Percentiles rank a stretch among this genome's conserved stretches.
These are phyloP conservation scores for Tolypocladium capitatum DNA, from an alignment of 2,329 filamentous ascomycete genomes.

Conservation along the genomic window DNA sequence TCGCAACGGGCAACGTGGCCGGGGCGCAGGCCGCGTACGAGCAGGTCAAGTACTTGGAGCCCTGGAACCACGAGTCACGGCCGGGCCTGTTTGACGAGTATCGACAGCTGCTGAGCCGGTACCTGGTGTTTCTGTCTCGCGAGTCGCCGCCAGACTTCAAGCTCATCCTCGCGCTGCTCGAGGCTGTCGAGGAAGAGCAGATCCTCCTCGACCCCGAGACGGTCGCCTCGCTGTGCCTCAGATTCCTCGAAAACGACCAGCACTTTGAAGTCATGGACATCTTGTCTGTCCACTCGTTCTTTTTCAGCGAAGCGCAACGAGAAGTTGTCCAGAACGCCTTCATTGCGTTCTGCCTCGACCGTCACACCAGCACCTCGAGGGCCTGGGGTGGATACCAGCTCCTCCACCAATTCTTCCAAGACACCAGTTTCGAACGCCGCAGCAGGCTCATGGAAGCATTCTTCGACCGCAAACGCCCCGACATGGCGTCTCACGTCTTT, in stretches of 20 bases:
- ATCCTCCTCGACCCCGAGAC: conserved; percentile 61
- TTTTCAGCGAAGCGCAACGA: conserved; percentile 59
- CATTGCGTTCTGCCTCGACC: conserved; percentile 53
- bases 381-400: conserved; percentile 54
- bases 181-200: conserved; percentile 57
- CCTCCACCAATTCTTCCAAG: conserved; percentile 50
- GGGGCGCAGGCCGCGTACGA: conserved; percentile 57
- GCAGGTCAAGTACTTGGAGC: conserved; percentile 16
- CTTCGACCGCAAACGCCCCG: conserved; percentile 61
- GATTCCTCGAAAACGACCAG: conserved; percentile 65
- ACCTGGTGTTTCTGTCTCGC: conserved; percentile 55
- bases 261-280: conserved; percentile 69
- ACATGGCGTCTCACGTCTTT: conserved; percentile 80
- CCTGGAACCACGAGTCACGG: conserved; percentile 26
- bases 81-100: conserved; percentile 38
- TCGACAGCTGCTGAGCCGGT: conserved; percentile 52
- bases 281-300: conserved; percentile 59
- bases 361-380: conserved; percentile 45
- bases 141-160: conserved; percentile 51
- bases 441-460: conserved; percentile 69
- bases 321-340: conserved; percentile 52
- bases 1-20: conserved; percentile 59
- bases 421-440: conserved; percentile 52
- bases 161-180: conserved; percentile 58
- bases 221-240: conserved; percentile 56